phyloP scores from a whole-genome alignment of 371 early-diverging fungal genomes.

The Actinomortierella wolfii region DNA sequence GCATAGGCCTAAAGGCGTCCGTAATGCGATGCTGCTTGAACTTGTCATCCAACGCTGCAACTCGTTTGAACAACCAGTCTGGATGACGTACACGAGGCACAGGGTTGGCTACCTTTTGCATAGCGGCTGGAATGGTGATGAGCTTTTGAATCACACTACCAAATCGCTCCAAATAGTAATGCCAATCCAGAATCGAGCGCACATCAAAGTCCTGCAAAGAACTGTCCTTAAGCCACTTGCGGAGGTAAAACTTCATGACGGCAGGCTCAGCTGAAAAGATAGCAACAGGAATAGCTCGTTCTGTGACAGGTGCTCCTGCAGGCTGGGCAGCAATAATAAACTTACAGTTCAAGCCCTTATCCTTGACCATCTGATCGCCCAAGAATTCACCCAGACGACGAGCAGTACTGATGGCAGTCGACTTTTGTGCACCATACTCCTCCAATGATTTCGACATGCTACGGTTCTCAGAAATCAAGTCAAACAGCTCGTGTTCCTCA shows the following conservation, averaged over 20 bases:
- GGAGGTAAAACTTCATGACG: slow-evolving; percentile 84
- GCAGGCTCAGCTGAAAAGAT: slow-evolving; percentile 90
- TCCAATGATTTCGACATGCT: slow-evolving; percentile 96
- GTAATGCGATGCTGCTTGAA: slow-evolving; percentile 88
- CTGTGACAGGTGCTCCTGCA: slow-evolving; percentile 87
- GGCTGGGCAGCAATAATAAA: slow-evolving; percentile 96
- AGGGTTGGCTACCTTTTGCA: slow-evolving; percentile 96
- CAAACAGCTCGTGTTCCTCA: slow-evolving; percentile 93
- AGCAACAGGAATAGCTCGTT: slow-evolving; percentile 96
- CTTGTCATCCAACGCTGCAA: slow-evolving; percentile 73
- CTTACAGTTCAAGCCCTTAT: slow-evolving; percentile 96
- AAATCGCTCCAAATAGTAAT: slow-evolving; percentile 97
- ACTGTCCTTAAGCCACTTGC: slow-evolving; percentile 93
- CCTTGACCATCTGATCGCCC: slow-evolving; percentile 97
- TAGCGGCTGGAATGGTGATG: slow-evolving; percentile 98
- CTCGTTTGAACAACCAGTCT: slow-evolving; percentile 90
- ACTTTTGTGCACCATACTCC: slow-evolving; percentile 94
- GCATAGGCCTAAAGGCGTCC: slow-evolving; percentile 69
- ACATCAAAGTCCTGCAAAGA: slow-evolving; percentile 77
- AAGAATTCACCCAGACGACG: slow-evolving; percentile 97
- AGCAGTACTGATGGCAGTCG: slow-evolving; percentile 96
- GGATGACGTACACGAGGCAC: slow-evolving; percentile 93
- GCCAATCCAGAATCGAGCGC: slow-evolving; percentile 97
- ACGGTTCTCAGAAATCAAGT: slow-evolving; percentile 97
- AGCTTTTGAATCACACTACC: slow-evolving; percentile 96